Conservation (phyloP, 2,329 filamentous ascomycete species). For the Penicillium digitatum region DNA sequence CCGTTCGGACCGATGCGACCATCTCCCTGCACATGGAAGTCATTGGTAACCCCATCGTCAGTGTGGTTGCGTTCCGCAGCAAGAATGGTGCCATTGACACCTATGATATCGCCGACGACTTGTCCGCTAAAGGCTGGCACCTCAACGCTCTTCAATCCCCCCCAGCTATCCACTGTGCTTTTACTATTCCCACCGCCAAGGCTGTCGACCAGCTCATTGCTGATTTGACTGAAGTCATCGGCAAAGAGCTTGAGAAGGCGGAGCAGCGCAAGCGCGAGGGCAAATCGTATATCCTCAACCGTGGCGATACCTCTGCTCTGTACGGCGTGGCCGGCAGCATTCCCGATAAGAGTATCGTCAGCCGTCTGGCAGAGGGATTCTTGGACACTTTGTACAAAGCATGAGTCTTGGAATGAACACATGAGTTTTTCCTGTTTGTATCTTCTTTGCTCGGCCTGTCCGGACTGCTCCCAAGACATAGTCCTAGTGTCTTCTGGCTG, state of each 20-base stretch:
- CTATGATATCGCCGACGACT: slow-evolving; percentile 89
- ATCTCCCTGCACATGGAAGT: slow-evolving; percentile 72
- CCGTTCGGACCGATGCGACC: slow-evolving; percentile 65
- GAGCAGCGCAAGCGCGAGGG: slow-evolving; percentile 62
- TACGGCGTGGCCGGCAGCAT: slow-evolving; percentile 94
- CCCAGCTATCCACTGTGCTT: slow-evolving; percentile 87
- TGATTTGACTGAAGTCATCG: slow-evolving; percentile 60
- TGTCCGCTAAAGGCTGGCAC: slow-evolving; percentile 85
- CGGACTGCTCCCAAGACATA: neutral
- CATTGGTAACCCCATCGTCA: slow-evolving; percentile 80
- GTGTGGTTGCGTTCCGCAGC: slow-evolving; percentile 83
- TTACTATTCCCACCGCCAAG: slow-evolving; percentile 79
- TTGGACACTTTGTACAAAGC: slow-evolving; percentile 90
- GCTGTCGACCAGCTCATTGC: slow-evolving; percentile 73
- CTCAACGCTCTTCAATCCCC: slow-evolving; percentile 90
- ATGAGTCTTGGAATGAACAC: slow-evolving; percentile 37
- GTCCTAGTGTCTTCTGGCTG: neutral
- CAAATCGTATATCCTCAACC: slow-evolving; percentile 50
- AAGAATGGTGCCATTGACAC: slow-evolving; percentile 69
- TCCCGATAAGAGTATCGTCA: slow-evolving; percentile 92
- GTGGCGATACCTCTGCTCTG: slow-evolving; percentile 72
- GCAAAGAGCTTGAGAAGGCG: slow-evolving; percentile 74
- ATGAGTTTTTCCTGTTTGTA: slow-evolving; percentile 4
- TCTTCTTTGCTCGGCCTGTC: neutral
- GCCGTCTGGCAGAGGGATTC: slow-evolving; percentile 84